phyloP scores from a whole-genome alignment of 2,329 filamentous ascomycete genomes.

The Beauveria rudraprayagi region DNA sequence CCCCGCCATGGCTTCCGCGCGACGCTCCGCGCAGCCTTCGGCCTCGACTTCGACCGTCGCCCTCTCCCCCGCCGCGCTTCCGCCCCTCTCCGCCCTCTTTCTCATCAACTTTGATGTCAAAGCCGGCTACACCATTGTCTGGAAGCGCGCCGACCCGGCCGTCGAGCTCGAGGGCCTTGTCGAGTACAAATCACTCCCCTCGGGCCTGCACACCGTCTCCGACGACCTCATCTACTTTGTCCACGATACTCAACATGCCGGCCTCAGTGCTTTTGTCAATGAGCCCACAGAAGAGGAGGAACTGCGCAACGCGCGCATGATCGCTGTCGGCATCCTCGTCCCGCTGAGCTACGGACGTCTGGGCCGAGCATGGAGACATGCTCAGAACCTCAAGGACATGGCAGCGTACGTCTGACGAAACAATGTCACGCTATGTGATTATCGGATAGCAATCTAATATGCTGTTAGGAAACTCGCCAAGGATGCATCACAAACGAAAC shows the following conservation, averaged over 20 bases:
- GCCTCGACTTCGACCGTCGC: constrained; percentile 20
- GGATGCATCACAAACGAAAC: constrained; percentile 52
- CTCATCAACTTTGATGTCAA: constrained; percentile 89
- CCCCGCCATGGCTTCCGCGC: constrained; percentile 31
- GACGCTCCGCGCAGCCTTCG: constrained; percentile 17
- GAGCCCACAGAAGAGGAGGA: constrained; percentile 66
- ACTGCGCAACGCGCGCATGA: constrained; percentile 82
- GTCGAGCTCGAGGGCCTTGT: constrained; percentile 77
- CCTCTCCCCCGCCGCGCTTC: constrained; percentile 33
- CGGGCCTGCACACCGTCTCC: constrained; percentile 79
- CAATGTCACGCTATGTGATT: too few species aligned
- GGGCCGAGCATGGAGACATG: constrained; percentile 84
- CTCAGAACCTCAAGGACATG: constrained; percentile 64
- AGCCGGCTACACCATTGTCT: constrained; percentile 81
- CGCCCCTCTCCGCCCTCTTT: constrained; percentile 70
- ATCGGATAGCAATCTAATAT: background rate
- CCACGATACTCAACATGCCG: constrained; percentile 69
- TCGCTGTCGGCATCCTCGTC: constrained; percentile 83
- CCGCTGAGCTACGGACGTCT: constrained; percentile 77
- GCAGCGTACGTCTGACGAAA: constrained; percentile 47
- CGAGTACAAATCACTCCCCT: constrained; percentile 94
- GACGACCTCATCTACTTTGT: constrained; percentile 93
- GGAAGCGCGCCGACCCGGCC: constrained; percentile 66
- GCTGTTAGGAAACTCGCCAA: constrained; percentile 49
- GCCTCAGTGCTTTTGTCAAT: constrained; percentile 87